Base-by-base conservation (phyloP, 768 basidiomycete species). In the Tylopilus subfusipes region DNA sequence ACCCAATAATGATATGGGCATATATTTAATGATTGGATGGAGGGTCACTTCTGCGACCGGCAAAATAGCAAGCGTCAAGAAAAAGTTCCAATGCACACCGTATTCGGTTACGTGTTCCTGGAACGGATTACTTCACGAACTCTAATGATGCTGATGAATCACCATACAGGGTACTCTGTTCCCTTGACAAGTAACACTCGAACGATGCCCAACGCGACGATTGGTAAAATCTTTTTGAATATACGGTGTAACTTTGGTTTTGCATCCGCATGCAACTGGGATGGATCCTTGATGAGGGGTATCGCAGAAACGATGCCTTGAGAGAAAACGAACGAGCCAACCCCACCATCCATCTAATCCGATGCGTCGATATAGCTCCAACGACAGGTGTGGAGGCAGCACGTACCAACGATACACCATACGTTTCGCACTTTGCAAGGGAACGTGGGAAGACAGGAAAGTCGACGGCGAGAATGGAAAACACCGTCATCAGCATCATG, bases 61-160 rank as follows among this genome's bases (percentile, higher is more conserved):
- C 6, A 98, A 67, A 1, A 91, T 60, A 0, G 88, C 93, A 21
- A 98, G 77, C 0, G 97, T 98, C 61, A 98, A 80, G 78, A 99
- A 99, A 73, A 98, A 98, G 68, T 98, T 98, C 97, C 97, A 99
- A 63, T 98, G 96, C 0, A 84, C 83, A 0, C 97, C 97, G 59
- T 98, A 98, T 72, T 99, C 97, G 0, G 94, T 87, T 51, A 89
- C 86, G 55, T 98, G 97, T 75, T 98, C 97, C 95, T 87, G 76
- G 30, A 22, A 33, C 13, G 40, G 19, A 25, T 56, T 21, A 50
- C 50, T 50, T 43, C 18, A 10, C 16, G 19, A 29, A 46, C 25
- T 3, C 40, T 21, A 36, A 14, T 2, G 6, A 40, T 6, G 11
- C 7, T 4, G n/a, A 44, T 2, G 7, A 42, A 42, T 36, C 21